Evolutionary conservation across 495 filamentous ascomycete genomes (phyloP), one percentile per base, ranked within the genome.

Genomic region (Podospora bellae-mahoneyi): DNA sequence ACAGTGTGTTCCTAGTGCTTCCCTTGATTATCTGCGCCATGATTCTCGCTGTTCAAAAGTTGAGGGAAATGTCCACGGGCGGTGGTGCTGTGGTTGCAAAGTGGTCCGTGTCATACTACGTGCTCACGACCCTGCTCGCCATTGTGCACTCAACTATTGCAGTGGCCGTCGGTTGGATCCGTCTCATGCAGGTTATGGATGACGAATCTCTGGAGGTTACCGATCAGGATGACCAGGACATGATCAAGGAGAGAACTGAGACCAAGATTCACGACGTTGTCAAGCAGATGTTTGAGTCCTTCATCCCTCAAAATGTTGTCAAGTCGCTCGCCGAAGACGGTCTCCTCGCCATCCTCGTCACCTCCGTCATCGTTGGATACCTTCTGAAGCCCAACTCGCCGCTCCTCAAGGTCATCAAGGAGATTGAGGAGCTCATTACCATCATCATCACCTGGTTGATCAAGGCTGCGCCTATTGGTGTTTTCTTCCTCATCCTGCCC

Each of bases 401-500:
- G 20, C 57, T 75, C 18, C 23, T 71, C 62, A 48, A 44, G 19
- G 68, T 71, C 0, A 10, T 74, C 61, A 59, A 74, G 57, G 75
- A 77, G 32, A 61, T 78, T 32, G 76, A 78, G 44, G 66, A 55
- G n/a, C 61, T 78, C 18, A 72, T 78, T 63, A 75, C 66, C 39
- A 64, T n/a, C n/a, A 66, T 77, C 69, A 78, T 78, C 70, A 70
- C 73, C 44, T 72, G 62, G 27, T 61, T 78, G 9, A 77, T 78
- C 75, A 73, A 77, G 66, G n/a, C 73, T 6, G 76, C 76, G 4
- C 76, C 76, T 15, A 71, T 75, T 55, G 76, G 76, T 39, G 76
- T 78, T 34, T 78, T 78, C 70, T 78, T 77, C 71, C 68, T 78
- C 23, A 76, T 78, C 59, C 28, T 78, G 28, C 68, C 76, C 54